These are phyloP conservation scores for Nannochloropsis oceanica DNA, from an alignment of 108 stramenopile genomes.

Conservation along the genomic window DNA sequence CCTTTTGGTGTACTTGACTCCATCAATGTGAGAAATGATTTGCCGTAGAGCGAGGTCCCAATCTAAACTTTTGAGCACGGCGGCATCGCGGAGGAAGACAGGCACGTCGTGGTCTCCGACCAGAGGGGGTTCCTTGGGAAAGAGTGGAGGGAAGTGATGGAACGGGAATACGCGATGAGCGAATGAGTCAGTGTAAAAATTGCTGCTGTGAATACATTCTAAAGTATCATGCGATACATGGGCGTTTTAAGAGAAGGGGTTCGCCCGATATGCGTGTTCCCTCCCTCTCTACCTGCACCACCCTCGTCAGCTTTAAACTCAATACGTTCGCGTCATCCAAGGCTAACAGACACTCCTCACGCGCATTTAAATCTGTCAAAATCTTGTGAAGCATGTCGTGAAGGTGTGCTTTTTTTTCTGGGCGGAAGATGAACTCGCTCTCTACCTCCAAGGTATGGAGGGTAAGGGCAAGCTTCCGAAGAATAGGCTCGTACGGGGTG, in stretches of 20 bases:
- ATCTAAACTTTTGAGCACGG: slow-evolving; percentile 42
- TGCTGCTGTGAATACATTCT: no score
- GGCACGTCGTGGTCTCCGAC: slow-evolving; percentile 61
- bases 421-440: not conserved
- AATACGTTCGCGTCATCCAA: slow-evolving; percentile 52
- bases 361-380: not conserved
- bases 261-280: not conserved
- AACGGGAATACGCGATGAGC: no score
- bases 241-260: no score
- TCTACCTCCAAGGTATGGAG: not conserved
- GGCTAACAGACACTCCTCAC: slow-evolving; percentile 51
- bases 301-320: slow-evolving; percentile 53
- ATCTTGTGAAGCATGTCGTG: not conserved
- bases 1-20: slow-evolving; percentile 53
- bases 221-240: not conserved
- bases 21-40: slow-evolving; percentile 74
- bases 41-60: slow-evolving; percentile 78
- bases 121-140: slow-evolving; percentile 32
- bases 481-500: slow-evolving; percentile 3
- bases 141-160: not conserved
- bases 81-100: slow-evolving; percentile 50
- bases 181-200: no score
- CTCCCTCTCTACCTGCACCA: slow-evolving; percentile 37
- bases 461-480: not conserved
- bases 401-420: not conserved